These are phyloP conservation scores for Alloteropsis angusta DNA, from an alignment of 202 grass and related monocot genomes.

Conservation along the genomic window DNA sequence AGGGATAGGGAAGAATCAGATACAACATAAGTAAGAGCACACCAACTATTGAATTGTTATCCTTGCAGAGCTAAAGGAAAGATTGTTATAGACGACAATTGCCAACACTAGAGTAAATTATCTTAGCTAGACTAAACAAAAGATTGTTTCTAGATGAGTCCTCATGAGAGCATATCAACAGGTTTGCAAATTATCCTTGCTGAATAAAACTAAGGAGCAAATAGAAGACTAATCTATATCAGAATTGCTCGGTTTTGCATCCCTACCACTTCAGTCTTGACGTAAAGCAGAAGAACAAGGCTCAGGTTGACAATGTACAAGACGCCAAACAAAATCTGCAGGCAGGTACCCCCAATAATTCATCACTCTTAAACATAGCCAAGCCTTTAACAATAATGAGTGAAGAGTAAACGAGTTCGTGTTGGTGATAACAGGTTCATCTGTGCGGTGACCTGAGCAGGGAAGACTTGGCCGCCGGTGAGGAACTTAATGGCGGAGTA, in stretches of 20 bases:
- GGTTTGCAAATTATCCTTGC: neutral
- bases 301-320: slow-evolving; percentile 81
- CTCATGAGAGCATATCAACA: neutral
- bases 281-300: slow-evolving; percentile 64
- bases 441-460: slow-evolving; percentile 53
- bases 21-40: neutral
- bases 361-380: slow-evolving; percentile 12
- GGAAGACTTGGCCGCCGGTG: slow-evolving; percentile 65
- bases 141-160: neutral
- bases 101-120: neutral
- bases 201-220: neutral
- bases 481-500: slow-evolving; percentile 78
- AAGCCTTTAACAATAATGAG: neutral
- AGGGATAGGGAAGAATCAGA: slow-evolving; percentile 17
- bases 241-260: neutral
- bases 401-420: neutral
- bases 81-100: neutral
- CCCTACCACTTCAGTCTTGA: slow-evolving; percentile 77
- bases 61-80: neutral
- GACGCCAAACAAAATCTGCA: slow-evolving; percentile 82
- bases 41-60: neutral
- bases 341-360: neutral
- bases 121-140: neutral
- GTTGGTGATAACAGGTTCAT: neutral
- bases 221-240: neutral